Percentiles rank a stretch among this genome's conserved stretches.
Conservation (phyloP, 208 protist species). For the Porcisia deanei region DNA sequence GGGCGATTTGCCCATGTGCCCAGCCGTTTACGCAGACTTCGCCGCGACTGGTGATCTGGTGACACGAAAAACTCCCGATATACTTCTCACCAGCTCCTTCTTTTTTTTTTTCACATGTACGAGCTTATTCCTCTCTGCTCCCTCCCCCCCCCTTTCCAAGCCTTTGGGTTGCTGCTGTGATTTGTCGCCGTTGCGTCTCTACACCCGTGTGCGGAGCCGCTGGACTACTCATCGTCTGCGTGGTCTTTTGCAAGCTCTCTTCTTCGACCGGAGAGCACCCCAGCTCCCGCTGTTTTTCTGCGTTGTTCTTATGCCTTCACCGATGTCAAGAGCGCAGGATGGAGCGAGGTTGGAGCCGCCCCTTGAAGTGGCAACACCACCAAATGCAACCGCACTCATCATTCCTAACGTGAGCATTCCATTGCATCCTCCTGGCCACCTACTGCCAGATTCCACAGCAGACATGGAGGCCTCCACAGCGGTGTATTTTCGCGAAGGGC, state of each 20-base stretch:
- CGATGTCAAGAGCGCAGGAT: slow-evolving; percentile 2
- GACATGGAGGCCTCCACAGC: slow-evolving; percentile 21
- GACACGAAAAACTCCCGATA: background rate
- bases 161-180: background rate
- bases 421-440: slow-evolving; percentile 19
- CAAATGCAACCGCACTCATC: background rate
- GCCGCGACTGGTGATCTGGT: background rate
- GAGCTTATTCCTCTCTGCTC: background rate
- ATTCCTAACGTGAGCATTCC: slow-evolving; percentile 22
- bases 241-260: background rate
- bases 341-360: background rate
- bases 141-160: background rate
- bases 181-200: background rate
- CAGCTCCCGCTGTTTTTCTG: background rate
- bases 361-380: background rate
- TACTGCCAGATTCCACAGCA: slow-evolving; percentile 15
- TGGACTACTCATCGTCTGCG: background rate
- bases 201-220: background rate
- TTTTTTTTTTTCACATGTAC: background rate
- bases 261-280: background rate
- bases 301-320: slow-evolving; percentile 2
- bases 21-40: background rate
- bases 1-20: background rate
- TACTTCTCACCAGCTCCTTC: background rate
- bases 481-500: slow-evolving; percentile 16